Percentiles rank a stretch among this genome's conserved stretches.
Conservation (phyloP, 441 rosid species). For the California macrophylla region DNA sequence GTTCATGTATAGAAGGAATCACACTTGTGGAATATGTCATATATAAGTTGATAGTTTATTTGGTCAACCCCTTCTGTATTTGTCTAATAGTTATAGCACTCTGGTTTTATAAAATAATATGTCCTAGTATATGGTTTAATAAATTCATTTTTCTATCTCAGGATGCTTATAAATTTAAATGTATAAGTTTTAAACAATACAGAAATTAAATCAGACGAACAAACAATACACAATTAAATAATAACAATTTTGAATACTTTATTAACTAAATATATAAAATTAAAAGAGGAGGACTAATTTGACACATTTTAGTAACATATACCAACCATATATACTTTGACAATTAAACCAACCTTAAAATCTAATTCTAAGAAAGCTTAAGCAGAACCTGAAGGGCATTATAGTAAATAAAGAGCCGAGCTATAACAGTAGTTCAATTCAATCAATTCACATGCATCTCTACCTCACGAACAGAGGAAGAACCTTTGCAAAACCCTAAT, state of each 20-base stretch:
- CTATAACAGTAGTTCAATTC: background rate
- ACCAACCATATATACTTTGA: too few species aligned
- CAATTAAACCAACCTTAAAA: too few species aligned
- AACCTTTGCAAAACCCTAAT: constrained; percentile 5
- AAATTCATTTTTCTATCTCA: too few species aligned
- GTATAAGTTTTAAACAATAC: too few species aligned
- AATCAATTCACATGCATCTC: background rate
- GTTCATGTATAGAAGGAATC: background rate
- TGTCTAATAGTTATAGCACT: background rate
- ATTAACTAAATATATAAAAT: too few species aligned
- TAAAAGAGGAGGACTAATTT: too few species aligned
- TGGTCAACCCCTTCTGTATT: background rate
- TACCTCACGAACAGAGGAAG: background rate
- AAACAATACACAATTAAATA: too few species aligned
- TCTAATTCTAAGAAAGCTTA: background rate
- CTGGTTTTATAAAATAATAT: background rate
- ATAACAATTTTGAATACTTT: too few species aligned
- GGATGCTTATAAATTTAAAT: too few species aligned
- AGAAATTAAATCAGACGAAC: too few species aligned
- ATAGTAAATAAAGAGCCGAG: background rate
- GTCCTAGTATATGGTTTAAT: too few species aligned
- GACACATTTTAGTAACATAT: too few species aligned
- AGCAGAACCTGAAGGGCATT: background rate
- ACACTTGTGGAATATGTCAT: background rate
- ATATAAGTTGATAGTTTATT: background rate